Evolutionary conservation across 768 basidiomycete genomes (phyloP).

Genomic region (Hygrocybe coccinea): DNA sequence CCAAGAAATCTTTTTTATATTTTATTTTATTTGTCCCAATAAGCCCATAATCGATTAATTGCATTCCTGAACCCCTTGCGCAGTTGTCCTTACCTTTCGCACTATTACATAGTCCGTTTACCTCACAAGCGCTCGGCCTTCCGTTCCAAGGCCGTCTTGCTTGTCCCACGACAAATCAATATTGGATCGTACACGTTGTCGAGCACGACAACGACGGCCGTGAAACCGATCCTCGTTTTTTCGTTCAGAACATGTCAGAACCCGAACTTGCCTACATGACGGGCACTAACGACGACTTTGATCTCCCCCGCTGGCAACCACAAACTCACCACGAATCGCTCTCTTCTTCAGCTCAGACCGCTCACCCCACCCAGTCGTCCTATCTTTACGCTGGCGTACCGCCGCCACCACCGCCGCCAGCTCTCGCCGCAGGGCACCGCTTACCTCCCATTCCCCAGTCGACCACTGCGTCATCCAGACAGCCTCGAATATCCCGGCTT

Average conservation of each 20-base stretch:
- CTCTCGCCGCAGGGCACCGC: conserved; percentile 41
- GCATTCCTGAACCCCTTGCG: background rate
- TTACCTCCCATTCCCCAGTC: conserved; percentile 49
- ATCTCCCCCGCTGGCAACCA: conserved; percentile 71
- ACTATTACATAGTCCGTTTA: background rate
- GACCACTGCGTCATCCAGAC: conserved; percentile 39
- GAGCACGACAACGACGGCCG: no score
- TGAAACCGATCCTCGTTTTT: background rate
- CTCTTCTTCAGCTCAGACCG: conserved; percentile 40
- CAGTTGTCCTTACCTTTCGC: background rate
- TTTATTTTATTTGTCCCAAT: no score
- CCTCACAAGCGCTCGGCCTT: no score
- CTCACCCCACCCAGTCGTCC: conserved; percentile 49
- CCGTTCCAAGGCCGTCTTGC: no score
- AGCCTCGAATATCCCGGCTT: conserved; percentile 61
- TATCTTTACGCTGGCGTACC: conserved; percentile 51
- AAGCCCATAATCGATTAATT: no score
- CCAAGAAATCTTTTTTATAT: no score
- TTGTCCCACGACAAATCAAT: no score
- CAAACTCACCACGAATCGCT: conserved; percentile 58
- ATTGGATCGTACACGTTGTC: no score
- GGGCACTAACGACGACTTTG: conserved; percentile 78
- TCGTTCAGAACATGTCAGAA: conserved; percentile 53
- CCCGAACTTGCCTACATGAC: conserved; percentile 70
- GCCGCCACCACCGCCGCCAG: conserved; percentile 48